Evolutionary conservation across 352 stramenopile species (phyloP).

Genomic region (Pythium chondricola): DNA sequence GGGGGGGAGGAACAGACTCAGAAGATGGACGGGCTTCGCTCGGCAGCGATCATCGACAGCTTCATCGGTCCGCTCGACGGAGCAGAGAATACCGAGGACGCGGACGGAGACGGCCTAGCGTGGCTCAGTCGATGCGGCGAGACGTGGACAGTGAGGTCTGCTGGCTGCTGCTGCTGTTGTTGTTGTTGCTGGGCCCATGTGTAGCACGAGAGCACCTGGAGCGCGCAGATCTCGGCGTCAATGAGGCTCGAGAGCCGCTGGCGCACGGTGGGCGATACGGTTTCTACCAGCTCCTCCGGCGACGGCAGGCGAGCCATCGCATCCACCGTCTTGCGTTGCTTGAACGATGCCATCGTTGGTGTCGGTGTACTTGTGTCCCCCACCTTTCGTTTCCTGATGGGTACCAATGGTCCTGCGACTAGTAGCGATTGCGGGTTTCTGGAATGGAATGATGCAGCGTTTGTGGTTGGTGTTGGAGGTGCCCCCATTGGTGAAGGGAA

Average conservation of each 20-base stretch:
- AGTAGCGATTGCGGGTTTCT: not conserved
- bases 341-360: constrained; percentile 2
- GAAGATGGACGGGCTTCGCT: constrained; percentile 61
- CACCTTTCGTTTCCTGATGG: constrained; percentile 6
- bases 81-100: constrained; percentile 8
- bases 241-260: constrained; percentile 66
- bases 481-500: constrained; percentile 8
- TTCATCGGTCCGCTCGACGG: constrained; percentile 17
- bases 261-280: constrained; percentile 61
- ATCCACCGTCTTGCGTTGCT: constrained; percentile 20
- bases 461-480: not conserved
- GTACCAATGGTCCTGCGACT: no score
- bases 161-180: constrained; percentile 17
- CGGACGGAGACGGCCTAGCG: not conserved
- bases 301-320: constrained; percentile 39
- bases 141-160: constrained; percentile 20
- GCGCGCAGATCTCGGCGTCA: constrained; percentile 68
- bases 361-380: no score
- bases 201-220: constrained; percentile 78
- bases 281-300: constrained; percentile 71
- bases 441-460: not conserved
- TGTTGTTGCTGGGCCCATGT: constrained; percentile 52
- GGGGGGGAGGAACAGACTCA: constrained; percentile 15
- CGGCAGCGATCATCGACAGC: constrained; percentile 44
- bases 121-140: constrained; percentile 9